Conservation (phyloP, 352 stramenopile species). For the Pelagophyceae sp. region DNA sequence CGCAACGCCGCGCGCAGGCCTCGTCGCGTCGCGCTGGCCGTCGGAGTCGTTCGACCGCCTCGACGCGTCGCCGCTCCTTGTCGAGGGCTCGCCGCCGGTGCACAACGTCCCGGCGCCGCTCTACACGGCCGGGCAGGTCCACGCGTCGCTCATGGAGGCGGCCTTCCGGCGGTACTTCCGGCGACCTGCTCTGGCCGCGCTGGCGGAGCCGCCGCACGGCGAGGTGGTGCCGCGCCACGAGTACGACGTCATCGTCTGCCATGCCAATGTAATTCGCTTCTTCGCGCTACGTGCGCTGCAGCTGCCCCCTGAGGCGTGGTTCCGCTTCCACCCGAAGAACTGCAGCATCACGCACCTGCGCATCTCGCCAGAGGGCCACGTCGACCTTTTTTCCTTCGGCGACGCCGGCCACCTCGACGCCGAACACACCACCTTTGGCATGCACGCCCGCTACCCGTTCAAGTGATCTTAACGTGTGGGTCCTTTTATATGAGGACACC, state of each 20-base stretch:
- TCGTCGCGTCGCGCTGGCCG: background rate
- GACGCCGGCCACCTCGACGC: slow-evolving; percentile 59
- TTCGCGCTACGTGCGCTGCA: slow-evolving; percentile 60
- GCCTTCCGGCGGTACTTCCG: slow-evolving; percentile 61
- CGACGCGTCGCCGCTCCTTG: slow-evolving; percentile 7
- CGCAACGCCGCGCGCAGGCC: slow-evolving; percentile 32
- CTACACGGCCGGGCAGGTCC: slow-evolving; percentile 38
- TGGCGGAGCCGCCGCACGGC: slow-evolving; percentile 27
- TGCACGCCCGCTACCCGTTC: no score
- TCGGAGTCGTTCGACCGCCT: background rate
- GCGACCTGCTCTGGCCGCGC: no score
- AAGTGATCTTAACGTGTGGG: no score
- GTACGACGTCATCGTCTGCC: slow-evolving; percentile 65
- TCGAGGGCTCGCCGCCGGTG: slow-evolving; percentile 31
- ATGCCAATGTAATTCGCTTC: slow-evolving; percentile 67
- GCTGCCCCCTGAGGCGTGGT: slow-evolving; percentile 58
- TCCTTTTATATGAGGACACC: no score
- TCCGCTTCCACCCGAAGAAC: slow-evolving; percentile 62
- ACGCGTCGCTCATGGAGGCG: slow-evolving; percentile 51
- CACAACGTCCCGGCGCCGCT: slow-evolving; percentile 41
- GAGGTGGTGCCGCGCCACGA: slow-evolving; percentile 39
- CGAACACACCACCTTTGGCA: slow-evolving; percentile 48
- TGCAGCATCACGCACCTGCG: slow-evolving; percentile 58
- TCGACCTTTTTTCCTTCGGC: slow-evolving; percentile 54
- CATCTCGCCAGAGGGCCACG: slow-evolving; percentile 53